Base-by-base conservation (phyloP, 345 rosid species). In the Moricandia arvensis region DNA sequence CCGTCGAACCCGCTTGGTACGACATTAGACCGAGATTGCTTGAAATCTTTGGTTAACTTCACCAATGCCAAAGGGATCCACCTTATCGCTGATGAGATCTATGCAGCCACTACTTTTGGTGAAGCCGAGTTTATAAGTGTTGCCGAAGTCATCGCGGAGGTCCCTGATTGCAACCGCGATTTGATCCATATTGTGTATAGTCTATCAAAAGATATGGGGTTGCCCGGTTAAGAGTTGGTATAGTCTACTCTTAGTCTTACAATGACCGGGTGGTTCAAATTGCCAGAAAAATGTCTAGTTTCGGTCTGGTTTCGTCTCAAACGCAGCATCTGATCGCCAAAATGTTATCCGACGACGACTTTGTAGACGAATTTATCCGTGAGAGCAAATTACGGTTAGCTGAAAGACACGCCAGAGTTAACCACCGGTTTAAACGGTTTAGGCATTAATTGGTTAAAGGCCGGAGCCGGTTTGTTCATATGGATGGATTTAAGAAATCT, bases 1-100 rank as follows among this genome's bases (percentile, higher is more conserved):
- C 99, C 97, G 18, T 95, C 99, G 26, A 95, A 95, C 69, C 99
- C 98, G 0, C 54, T 92, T 3, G 98, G 98, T 6, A 90, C 88
- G 12, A 80, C 82, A 10, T 72, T 92, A 47, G 93, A 89, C 80
- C 75, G 85, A 38, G 87, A 85, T 24, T 89, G 93, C 3, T 71
- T 90, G 72, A 80, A 53, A 53, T 81, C 82, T 31, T 43, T 89
- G 3, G 85, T 89, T 18, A 82, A 77, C 60, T 95, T 95, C 90
- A 80, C 87, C 63, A 92, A 88, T 51, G 87, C 82, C 43, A 92
- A 88, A 81, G 85, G 80, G 79, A 95, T 95, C 49, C 98, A 92
- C 66, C 81, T 92, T 6, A 73, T 89, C 45, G 91, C 88, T 7
- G 99, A 95, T 66, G 99, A 92, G 80, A 87, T 90, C 51, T 86